These are phyloP conservation scores for Scheffersomyces lignicola DNA, from an alignment of 1,139 yeast species.

Conservation along the genomic window DNA sequence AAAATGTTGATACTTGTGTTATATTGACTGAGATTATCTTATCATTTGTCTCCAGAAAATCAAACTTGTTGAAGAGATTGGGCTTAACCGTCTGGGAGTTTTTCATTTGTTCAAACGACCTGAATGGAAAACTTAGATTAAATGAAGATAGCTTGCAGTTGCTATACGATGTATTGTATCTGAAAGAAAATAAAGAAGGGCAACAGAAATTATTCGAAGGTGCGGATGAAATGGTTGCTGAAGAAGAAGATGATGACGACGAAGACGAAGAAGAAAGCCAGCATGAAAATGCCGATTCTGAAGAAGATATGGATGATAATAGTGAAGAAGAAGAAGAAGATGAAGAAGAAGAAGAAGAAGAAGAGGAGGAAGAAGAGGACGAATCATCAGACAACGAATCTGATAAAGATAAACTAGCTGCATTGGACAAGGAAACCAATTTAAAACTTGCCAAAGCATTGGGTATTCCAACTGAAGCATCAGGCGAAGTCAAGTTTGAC, in stretches of 20 bases:
- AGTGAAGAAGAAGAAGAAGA: constrained; percentile 35
- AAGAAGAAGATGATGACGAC: constrained; percentile 22
- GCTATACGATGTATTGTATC: constrained; percentile 64
- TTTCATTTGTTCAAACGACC: constrained; percentile 35
- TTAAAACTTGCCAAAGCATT: constrained; percentile 76
- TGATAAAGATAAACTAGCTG: constrained; percentile 36
- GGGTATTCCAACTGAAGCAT: constrained; percentile 57
- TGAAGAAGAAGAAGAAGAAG: constrained; percentile 25
- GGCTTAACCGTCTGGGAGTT: constrained; percentile 77
- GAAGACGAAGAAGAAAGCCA: constrained; percentile 27
- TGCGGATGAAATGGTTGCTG: constrained; percentile 48
- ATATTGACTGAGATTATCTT: constrained; percentile 80
- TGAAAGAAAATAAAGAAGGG: constrained; percentile 83
- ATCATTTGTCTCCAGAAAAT: constrained; percentile 72
- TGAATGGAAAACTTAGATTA: constrained; percentile 27
- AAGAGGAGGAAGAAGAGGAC: constrained; percentile 28
- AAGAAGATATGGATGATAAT: constrained; percentile 33
- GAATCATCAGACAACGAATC: constrained; percentile 31
- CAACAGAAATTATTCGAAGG: constrained; percentile 74
- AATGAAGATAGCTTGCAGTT: constrained; percentile 53
- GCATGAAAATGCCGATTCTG: constrained; percentile 33
- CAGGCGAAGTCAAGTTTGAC: constrained; percentile 47
- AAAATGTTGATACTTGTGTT: constrained; percentile 45
- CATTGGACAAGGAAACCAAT: constrained; percentile 68
- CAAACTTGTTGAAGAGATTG: constrained; percentile 68